Base-by-base conservation (phyloP, 129 eudicot species). In the Saposhnikovia divaricata region DNA sequence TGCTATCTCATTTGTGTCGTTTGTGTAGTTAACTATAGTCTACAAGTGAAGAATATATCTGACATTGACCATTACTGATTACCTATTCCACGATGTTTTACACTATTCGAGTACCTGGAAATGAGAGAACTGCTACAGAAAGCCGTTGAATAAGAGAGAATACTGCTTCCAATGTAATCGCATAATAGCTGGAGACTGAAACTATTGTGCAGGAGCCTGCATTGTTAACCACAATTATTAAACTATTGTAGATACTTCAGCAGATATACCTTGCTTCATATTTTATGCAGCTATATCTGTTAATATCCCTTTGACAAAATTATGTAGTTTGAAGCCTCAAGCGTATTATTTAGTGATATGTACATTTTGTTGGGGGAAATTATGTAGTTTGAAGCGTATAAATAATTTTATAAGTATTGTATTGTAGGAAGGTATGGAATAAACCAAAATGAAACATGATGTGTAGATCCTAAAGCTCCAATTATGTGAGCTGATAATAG, bases 111-210 rank as follows among this genome's bases (percentile, higher is more conserved):
- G 74, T 88, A 88, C 73, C 79, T 85, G 70, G 90, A 84, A 28
- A 88, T 84, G 87, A 88, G 78, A 74, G 80, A 88, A 80, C 78
- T 79, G 75, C 87, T 93, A 40, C 83, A 91, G 87, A 84, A 88
- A 50, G 87, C 93, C 77, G 80, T 90, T 9, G 96, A 93, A 77
- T 85, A 69, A 80, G 53, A 87, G 72, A 89, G 87, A 77, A 53
- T 89, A 82, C 65, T 93, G 83, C 79, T 77, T 97, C 97, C 39
- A 85, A 88, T 80, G 98, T 93, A 70, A 87, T 81, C 69, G 91
- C 92, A n/a, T 95, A 89, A 59, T 83, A 73, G 34, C 48, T 88
- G 72, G 95, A 89, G 72, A 82, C 88, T 38, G 90, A 88, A 72
- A 75, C 68, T 76, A 83, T 75, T 16, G 75, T 50, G 51, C 81